Base-by-base conservation (phyloP, 2,329 filamentous ascomycete genomes). In the Taxawa tesnikishii region DNA sequence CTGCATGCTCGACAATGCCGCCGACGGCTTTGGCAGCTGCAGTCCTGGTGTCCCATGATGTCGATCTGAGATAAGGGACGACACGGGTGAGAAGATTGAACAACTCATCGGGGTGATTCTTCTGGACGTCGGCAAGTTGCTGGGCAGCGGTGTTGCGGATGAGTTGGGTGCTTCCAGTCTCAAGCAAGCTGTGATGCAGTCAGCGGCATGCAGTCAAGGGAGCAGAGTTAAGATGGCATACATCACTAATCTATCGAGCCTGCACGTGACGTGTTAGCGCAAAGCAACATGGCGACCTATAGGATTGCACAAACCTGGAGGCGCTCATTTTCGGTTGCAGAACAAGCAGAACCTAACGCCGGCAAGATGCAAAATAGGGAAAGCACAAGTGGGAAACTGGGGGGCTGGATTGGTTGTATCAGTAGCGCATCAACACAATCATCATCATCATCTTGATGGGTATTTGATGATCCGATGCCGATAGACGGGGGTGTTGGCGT, bases 131-230 rank as follows among this genome's bases (percentile, higher is more conserved):
- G 40, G 87, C 90, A 41, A 98, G 71, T 61, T 98, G 90, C 52
- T 92, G 85, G 40, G 93, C 90, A 40, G 90, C 92, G 41, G 90
- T 98, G 53, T 94, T 93, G 45, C 92, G 79, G 53, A 98, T 96
- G 44, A 98, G 69, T 53, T 81, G 79, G 38, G 90, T 98, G 62
- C 88, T 96, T 47, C 90, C 90, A 36, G 90, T 96, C 69, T 98
- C 90, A 48, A 98, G 77, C 54, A 98, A 75, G 43, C 87, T 94
- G 56, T 31, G 14, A 26, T 16, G 7, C 26, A 27, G 18, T 6
- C 19, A 32, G 18, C 8, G 27, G 27, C 14, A 32, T 9, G 17
- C 23, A 26, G 25, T 23, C 15, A 34, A 15, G 8, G 17, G 11
- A 30, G 19, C 12, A 35, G 12, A 16, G 19, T 16, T 25, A 16